phyloP scores from a whole-genome alignment of 306 rosid genomes.

The barrel medic (Medicago truncatula) region DNA sequence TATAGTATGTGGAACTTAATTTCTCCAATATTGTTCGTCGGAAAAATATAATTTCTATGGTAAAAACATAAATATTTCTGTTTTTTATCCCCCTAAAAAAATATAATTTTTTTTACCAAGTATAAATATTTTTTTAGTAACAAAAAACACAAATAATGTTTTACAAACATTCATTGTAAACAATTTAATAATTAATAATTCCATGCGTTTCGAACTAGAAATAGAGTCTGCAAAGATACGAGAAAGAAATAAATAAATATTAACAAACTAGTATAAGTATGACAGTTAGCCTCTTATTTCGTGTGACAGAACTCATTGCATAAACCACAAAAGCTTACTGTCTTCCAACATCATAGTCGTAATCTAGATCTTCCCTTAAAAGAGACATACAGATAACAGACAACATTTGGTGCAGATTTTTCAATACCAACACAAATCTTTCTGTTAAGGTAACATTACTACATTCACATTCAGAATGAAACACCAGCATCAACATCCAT shows the following conservation, averaged over 20 bases:
- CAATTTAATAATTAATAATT: too few species aligned
- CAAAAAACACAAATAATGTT: too few species aligned
- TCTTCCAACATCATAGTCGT: slow-evolving; percentile 30
- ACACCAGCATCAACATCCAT: slow-evolving; percentile 49
- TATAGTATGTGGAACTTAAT: too few species aligned
- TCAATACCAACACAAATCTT: slow-evolving; percentile 30
- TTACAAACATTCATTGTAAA: too few species aligned
- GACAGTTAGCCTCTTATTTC: slow-evolving; percentile 20
- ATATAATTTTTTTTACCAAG: too few species aligned
- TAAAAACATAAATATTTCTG: too few species aligned
- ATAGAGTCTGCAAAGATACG: not conserved
- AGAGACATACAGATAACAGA: slow-evolving; percentile 1
- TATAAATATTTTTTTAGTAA: too few species aligned
- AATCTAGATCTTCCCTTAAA: slow-evolving; percentile 5
- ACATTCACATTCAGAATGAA: slow-evolving; percentile 37
- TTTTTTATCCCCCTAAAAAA: too few species aligned
- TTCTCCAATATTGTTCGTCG: too few species aligned
- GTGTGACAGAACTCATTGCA: not conserved
- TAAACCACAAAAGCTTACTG: slow-evolving; percentile 20
- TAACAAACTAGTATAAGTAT: not conserved
- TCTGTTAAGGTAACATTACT: not conserved
- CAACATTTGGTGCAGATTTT: slow-evolving; percentile 25
- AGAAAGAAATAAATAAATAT: not conserved
- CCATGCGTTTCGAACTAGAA: not conserved
- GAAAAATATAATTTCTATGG: too few species aligned